A percentile compares a stretch with the other conserved stretches of the same genome.
These are phyloP conservation scores for Gossypioides kirkii DNA, from an alignment of 345 rosid genomes.

Conservation along the genomic window DNA sequence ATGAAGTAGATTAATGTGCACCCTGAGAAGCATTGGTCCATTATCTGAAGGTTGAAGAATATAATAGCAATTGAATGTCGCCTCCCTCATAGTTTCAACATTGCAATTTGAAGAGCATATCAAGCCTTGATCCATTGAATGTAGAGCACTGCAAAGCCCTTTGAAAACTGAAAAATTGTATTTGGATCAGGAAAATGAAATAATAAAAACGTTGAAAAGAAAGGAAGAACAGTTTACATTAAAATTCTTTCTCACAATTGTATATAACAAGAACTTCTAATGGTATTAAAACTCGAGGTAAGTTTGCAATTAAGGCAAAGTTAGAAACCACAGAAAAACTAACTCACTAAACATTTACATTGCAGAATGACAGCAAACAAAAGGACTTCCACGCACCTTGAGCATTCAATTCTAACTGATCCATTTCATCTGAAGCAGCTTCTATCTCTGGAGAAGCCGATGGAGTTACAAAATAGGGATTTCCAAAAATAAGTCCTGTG, in stretches of 20 bases:
- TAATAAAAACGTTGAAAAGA: background rate
- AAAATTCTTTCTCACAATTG: background rate
- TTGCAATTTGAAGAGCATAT: conserved; percentile 67
- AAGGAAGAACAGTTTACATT: background rate
- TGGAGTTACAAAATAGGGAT: conserved; percentile 66
- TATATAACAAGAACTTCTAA: background rate
- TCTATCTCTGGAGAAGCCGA: conserved; percentile 57
- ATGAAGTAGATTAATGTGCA: conserved; percentile 24
- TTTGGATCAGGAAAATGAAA: background rate
- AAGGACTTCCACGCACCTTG: conserved; percentile 45
- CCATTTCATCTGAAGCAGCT: conserved; percentile 47
- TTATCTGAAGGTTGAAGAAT: conserved; percentile 81
- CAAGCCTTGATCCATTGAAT: conserved; percentile 75
- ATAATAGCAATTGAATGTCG: conserved; percentile 61
- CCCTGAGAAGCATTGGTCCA: conserved; percentile 94
- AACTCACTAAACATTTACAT: conserved; percentile 5
- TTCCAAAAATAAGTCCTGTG: conserved; percentile 61
- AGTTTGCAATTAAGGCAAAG: conserved; percentile 10
- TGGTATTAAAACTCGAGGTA: background rate
- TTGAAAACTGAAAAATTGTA: conserved; percentile 51
- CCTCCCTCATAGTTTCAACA: conserved; percentile 50
- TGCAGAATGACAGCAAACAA: conserved; percentile 6
- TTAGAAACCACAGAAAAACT: conserved; percentile 5
- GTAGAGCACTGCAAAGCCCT: conserved; percentile 67
- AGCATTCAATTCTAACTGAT: conserved; percentile 60